Evolutionary conservation across 1,284 basidiomycete genomes (phyloP).

Genomic region (Cutaneotrichosporon mucoides): DNA sequence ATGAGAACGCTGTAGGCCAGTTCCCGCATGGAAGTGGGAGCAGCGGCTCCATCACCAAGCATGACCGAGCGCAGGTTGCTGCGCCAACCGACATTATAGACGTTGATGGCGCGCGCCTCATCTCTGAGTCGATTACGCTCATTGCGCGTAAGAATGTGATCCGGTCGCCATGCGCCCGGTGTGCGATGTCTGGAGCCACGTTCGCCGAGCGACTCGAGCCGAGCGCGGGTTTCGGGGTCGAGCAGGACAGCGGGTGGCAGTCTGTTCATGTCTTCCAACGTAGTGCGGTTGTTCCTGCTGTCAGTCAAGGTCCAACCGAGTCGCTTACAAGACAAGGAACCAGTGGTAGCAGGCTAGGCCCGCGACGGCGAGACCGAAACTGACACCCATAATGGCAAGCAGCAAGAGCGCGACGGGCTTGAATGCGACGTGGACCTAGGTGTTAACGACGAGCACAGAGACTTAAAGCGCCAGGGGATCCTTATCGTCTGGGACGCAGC

Average conservation of each 20-base stretch:
- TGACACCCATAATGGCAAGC: constrained; percentile 59
- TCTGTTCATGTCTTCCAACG: constrained; percentile 66
- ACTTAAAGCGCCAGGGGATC: too few relatives aligned
- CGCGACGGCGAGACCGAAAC: constrained; percentile 67
- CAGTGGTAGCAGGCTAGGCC: constrained; percentile 73
- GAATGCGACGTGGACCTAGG: constrained; percentile 54
- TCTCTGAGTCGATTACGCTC: constrained; percentile 66
- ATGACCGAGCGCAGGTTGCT: constrained; percentile 52
- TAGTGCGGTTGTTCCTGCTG: constrained; percentile 76
- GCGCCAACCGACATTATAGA: constrained; percentile 74
- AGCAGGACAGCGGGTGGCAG: constrained; percentile 54
- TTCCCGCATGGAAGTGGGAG: neutral
- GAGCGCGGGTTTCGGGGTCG: constrained; percentile 16
- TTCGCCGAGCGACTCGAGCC: constrained; percentile 8
- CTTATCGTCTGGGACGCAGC: too few relatives aligned
- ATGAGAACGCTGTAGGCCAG: neutral
- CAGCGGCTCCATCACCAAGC: constrained; percentile 18
- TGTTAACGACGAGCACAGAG: neutral
- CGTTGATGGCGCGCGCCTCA: constrained; percentile 61
- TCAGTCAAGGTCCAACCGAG: neutral
- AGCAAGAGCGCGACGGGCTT: constrained; percentile 65
- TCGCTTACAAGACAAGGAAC: constrained; percentile 63
- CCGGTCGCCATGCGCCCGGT: constrained; percentile 50
- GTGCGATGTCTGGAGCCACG: constrained; percentile 8
- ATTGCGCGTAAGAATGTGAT: constrained; percentile 65